Conservation (phyloP, 805 yeast genomes). For the Wickerhamomyces sydowiorum region DNA sequence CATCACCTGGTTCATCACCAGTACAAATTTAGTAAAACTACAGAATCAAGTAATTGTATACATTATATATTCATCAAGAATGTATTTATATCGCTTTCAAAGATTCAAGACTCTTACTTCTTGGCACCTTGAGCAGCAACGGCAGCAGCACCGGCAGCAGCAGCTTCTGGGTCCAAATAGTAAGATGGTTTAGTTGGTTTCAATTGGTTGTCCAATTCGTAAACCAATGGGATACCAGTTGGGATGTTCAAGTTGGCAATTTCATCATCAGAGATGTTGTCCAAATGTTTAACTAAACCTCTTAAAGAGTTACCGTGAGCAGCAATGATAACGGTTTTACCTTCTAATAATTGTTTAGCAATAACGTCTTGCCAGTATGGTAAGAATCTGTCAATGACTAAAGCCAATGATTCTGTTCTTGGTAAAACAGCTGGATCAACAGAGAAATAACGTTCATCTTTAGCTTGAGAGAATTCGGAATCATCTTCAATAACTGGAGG, state of each 20-base stretch:
- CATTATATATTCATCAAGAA: no score
- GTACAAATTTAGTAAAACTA: no score
- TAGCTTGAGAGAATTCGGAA: constrained; percentile 77
- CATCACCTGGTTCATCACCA: no score
- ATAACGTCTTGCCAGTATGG: constrained; percentile 97
- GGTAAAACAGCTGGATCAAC: constrained; percentile 86
- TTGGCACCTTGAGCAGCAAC: constrained; percentile 94
- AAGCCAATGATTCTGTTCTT: constrained; percentile 88
- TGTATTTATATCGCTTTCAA: no score
- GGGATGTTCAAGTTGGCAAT: constrained; percentile 95
- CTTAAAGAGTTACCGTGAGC: constrained; percentile 99
- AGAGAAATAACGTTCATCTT: constrained; percentile 80
- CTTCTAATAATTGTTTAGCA: constrained; percentile 74
- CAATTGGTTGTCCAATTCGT: constrained; percentile 83
- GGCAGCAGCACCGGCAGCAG: constrained; percentile 99
- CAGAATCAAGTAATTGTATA: no score
- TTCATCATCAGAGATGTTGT: constrained; percentile 84
- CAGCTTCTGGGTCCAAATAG: constrained; percentile 99
- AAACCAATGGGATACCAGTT: constrained; percentile 97
- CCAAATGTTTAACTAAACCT: constrained; percentile 94
- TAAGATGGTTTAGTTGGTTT: constrained; percentile 89
- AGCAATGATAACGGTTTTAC: constrained; percentile 87
- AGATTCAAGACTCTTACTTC: constrained; percentile 42
- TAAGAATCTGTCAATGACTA: constrained; percentile 92
- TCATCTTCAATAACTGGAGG: constrained; percentile 82